These are phyloP conservation scores for Globisporangium polare DNA, from an alignment of 352 stramenopile genomes.

Conservation along the genomic window DNA sequence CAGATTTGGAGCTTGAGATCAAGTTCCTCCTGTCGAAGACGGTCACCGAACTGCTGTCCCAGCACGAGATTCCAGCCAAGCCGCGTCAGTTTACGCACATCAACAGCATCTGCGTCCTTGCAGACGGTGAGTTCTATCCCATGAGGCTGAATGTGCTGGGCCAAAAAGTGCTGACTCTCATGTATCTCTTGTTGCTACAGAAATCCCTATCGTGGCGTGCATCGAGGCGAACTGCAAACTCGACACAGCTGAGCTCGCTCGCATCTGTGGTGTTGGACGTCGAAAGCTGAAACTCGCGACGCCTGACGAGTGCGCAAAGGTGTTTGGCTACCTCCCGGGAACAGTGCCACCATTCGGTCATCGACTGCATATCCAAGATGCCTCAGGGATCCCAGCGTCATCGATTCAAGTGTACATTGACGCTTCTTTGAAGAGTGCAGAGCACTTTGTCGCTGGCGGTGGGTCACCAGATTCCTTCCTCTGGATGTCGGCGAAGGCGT, in stretches of 20 bases:
- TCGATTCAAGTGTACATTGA: conserved; percentile 39
- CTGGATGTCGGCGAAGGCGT: conserved; percentile 33
- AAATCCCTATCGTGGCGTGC: conserved; percentile 46
- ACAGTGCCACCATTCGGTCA: conserved; percentile 65
- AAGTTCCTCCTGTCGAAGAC: conserved; percentile 34
- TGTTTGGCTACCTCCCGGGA: conserved; percentile 63
- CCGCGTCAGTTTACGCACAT: conserved; percentile 37
- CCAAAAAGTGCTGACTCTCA: no score
- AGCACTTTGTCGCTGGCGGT: conserved; percentile 43
- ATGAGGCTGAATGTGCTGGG: no score
- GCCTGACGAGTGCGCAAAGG: conserved; percentile 42
- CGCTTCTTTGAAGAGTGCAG: conserved; percentile 25
- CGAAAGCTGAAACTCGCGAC: conserved; percentile 70
- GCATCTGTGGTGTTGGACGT: conserved; percentile 43
- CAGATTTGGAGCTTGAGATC: conserved; percentile 19
- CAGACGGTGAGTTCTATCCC: conserved; percentile 56
- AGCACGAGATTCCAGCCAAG: conserved; percentile 16
- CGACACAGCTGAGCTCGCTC: conserved; percentile 51
- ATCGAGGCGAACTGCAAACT: conserved; percentile 57
- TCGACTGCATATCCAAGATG: neutral
- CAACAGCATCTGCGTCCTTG: conserved; percentile 78
- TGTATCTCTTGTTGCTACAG: conserved; percentile 24
- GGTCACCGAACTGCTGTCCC: conserved; percentile 26
- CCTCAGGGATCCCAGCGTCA: neutral
- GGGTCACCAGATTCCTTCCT: conserved; percentile 41